Conservation (phyloP, 2,329 filamentous ascomycete species). For the Arthroderma uncinatum region DNA sequence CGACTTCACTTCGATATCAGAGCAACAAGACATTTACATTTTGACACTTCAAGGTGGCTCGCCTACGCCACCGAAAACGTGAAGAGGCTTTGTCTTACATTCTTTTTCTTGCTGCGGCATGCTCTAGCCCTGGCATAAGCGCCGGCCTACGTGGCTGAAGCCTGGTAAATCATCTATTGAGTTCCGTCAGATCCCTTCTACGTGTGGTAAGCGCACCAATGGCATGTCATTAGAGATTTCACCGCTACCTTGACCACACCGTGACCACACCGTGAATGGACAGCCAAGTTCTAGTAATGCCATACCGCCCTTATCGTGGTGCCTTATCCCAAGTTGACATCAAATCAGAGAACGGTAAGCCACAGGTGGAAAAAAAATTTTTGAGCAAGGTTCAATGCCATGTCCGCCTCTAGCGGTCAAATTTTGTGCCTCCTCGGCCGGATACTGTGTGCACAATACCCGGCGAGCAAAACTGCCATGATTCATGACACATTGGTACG, state of each 20-base stretch:
- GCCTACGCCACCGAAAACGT: neutral
- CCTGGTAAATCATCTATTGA: neutral
- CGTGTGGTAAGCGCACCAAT: neutral
- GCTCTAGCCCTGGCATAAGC: slow-evolving; percentile 1
- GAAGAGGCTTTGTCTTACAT: neutral
- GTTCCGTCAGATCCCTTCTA: neutral
- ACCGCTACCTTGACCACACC: neutral
- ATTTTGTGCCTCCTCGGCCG: neutral
- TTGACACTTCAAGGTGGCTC: neutral
- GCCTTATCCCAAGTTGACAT: neutral
- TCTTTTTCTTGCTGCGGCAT: neutral
- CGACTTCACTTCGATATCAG: neutral
- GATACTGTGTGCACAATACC: neutral
- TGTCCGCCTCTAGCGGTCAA: neutral
- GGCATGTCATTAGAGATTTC: neutral
- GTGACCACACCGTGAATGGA: neutral
- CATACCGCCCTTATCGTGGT: slow-evolving; percentile 1
- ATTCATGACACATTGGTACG: neutral
- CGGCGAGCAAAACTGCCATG: neutral
- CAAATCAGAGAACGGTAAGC: slow-evolving; percentile 1
- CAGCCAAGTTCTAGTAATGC: neutral
- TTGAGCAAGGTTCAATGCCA: neutral
- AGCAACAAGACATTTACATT: too few species aligned
- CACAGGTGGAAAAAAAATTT: neutral
- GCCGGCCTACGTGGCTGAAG: neutral